Evolutionary conservation across 2,329 filamentous ascomycete species (phyloP).

Genomic region (Fusarium secorum): DNA sequence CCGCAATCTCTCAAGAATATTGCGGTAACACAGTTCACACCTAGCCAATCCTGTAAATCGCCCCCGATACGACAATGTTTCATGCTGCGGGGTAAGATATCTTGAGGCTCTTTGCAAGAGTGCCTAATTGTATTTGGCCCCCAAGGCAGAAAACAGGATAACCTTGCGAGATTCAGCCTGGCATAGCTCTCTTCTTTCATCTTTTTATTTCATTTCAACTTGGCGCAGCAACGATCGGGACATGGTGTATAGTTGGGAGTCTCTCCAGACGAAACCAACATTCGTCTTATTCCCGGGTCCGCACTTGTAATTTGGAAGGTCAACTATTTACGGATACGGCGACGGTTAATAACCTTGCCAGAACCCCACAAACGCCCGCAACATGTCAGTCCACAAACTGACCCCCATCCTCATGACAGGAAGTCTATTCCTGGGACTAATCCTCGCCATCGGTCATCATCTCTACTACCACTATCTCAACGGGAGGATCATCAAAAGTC

Average conservation of each 20-base stretch:
- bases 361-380: neutral
- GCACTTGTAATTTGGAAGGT: neutral
- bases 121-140: neutral
- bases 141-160: neutral
- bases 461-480: neutral
- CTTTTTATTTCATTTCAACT: accelerated
- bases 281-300: neutral
- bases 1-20: neutral
- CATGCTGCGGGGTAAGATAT: neutral
- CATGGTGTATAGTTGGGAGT: accelerated
- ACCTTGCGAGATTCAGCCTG: neutral
- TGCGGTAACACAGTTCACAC: accelerated
- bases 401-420: slow-evolving; percentile 3
- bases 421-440: neutral
- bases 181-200: neutral
- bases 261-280: accelerated
- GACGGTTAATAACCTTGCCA: neutral
- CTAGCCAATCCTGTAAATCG: neutral
- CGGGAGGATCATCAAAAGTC: neutral
- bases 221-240: accelerated
- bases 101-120: neutral
- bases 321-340: neutral
- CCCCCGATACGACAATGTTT: neutral
- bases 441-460: slow-evolving; percentile 5
- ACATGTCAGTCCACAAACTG: neutral